Evolutionary conservation across 2,329 filamentous ascomycete species (phyloP).

Genomic region (Epichloe coenophiala): DNA sequence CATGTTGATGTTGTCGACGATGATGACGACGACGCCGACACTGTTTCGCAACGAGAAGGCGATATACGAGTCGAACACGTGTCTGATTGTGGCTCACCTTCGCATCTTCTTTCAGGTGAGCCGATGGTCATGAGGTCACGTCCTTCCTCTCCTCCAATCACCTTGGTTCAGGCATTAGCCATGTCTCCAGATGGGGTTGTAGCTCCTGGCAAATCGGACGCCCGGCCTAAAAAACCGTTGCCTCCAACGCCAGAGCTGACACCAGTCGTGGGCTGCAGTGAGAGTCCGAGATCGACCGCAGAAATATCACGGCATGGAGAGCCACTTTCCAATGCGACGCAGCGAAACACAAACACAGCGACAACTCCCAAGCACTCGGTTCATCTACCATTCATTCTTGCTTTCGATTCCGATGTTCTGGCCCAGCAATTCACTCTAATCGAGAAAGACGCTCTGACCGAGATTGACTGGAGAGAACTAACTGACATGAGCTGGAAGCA

Average conservation of each 20-base stretch:
- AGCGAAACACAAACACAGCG: conserved; percentile 15
- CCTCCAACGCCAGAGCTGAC: conserved; percentile 34
- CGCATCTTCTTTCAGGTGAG: conserved; percentile 17
- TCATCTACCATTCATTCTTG: conserved; percentile 69
- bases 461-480: conserved; percentile 79
- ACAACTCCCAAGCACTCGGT: conserved; percentile 29
- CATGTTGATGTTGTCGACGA: too few relatives aligned
- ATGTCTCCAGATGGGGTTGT: conserved; percentile 4
- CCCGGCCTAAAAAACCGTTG: conserved; percentile 11
- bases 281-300: conserved; percentile 8
- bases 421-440: conserved; percentile 77
- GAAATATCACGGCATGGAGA: conserved; percentile 21
- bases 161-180: conserved; percentile 31
- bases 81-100: conserved; percentile 15
- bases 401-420: conserved; percentile 64
- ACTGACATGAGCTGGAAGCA: conserved; percentile 77
- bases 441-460: conserved; percentile 73
- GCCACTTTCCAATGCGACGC: conserved; percentile 22
- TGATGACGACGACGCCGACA: conserved; percentile 22
- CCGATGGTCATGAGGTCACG: conserved; percentile 5
- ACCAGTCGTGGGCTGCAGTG: conserved; percentile 26
- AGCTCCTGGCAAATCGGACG: background rate
- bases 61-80: conserved; percentile 17
- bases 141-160: conserved; percentile 33
- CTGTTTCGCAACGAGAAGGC: conserved; percentile 32